Conservation (phyloP, 2,329 filamentous ascomycete genomes). For the Cercospora sojina region DNA sequence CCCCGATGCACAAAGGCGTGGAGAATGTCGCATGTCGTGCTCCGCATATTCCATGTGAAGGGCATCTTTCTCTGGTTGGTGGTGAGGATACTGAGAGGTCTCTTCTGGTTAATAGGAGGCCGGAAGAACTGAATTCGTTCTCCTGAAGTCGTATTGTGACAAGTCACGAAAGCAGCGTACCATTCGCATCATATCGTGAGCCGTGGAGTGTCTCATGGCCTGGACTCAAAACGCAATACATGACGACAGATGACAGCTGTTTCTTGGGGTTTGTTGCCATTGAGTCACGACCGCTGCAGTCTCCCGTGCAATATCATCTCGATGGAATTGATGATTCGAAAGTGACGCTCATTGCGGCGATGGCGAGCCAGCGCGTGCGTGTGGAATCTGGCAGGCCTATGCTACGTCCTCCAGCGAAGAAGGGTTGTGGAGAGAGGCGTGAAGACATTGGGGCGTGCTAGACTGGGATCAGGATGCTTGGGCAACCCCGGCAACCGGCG, state of each 20-base stretch:
- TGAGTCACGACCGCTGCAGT: background rate
- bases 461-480: background rate
- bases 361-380: too few relatives aligned
- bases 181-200: too few relatives aligned
- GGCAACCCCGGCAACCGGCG: background rate
- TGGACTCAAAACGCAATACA: background rate
- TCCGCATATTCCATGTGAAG: background rate
- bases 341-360: too few relatives aligned
- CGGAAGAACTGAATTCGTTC: background rate
- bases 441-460: background rate
- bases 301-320: background rate
- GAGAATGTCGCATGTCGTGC: slow-evolving; percentile 6
- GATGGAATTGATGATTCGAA: background rate
- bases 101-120: background rate
- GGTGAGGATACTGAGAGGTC: background rate
- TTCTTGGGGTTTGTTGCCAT: background rate
- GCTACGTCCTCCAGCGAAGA: background rate
- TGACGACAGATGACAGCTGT: background rate
- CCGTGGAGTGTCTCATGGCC: too few relatives aligned
- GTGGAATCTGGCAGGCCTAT: background rate
- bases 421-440: background rate
- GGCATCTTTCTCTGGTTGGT: background rate
- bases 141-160: background rate
- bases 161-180: background rate
- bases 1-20: slow-evolving; percentile 4